A percentile compares a stretch with the other conserved stretches of the same genome.
phyloP scores from a whole-genome alignment of 1,139 yeast genomes.

The Scheffersomyces titani region DNA sequence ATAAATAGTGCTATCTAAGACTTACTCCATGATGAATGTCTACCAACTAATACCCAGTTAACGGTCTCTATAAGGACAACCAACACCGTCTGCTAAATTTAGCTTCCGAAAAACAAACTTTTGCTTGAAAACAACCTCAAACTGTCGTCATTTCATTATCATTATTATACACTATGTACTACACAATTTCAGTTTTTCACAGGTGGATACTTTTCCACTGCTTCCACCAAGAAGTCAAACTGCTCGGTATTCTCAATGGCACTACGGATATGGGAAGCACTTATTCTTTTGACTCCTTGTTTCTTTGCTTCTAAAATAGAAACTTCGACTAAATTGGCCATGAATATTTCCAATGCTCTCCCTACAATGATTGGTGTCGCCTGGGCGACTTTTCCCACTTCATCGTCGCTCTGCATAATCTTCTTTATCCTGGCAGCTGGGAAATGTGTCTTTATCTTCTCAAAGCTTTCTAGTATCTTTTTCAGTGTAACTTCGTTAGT shows the following conservation, averaged over 20 bases:
- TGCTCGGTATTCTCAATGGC: constrained; percentile 87
- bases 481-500: constrained; percentile 22
- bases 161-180: constrained; percentile 1
- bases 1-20: background rate
- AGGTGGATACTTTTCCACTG: constrained; percentile 61
- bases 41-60: background rate
- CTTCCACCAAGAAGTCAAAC: constrained; percentile 85
- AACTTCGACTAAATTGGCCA: constrained; percentile 86
- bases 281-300: constrained; percentile 78
- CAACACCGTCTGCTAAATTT: background rate
- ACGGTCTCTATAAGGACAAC: background rate
- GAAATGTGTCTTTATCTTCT: constrained; percentile 82
- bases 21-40: background rate
- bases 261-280: constrained; percentile 78
- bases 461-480: constrained; percentile 37
- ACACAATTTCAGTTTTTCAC: constrained; percentile 24
- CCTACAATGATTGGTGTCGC: constrained; percentile 98
- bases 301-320: constrained; percentile 76
- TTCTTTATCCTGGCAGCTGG: constrained; percentile 97
- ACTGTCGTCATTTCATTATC: background rate
- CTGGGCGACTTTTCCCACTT: constrained; percentile 97
- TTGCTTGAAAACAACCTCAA: background rate
- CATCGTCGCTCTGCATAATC: constrained; percentile 97
- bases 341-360: constrained; percentile 86
- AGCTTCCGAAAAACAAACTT: background rate